Conservation (phyloP, 805 yeast genomes). For the Yarrowia sp. region DNA sequence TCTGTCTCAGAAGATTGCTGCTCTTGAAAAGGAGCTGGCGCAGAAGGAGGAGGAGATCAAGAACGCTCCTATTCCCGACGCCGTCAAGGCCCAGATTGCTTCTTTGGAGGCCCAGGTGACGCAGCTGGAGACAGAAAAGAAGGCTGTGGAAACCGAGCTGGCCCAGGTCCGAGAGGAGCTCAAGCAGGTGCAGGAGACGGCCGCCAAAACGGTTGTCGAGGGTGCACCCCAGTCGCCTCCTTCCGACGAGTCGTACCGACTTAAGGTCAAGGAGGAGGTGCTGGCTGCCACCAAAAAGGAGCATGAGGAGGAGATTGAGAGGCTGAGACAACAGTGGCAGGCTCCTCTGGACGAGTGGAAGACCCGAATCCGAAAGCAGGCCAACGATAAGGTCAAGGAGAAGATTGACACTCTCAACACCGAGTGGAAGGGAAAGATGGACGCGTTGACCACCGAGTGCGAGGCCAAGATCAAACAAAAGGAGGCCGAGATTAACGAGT, state of each 20-base stretch:
- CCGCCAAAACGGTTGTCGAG: not conserved
- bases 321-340: not conserved
- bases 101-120: constrained; percentile 3
- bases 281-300: constrained; percentile 37
- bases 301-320: constrained; percentile 34
- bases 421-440: not conserved
- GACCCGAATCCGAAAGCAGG: not conserved
- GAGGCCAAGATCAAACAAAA: not conserved
- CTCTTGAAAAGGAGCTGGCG: constrained; percentile 30
- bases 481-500: constrained; percentile 22
- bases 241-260: constrained; percentile 28
- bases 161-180: constrained; percentile 29
- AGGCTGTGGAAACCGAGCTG: constrained; percentile 23
- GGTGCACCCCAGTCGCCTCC: constrained; percentile 22
- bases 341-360: not conserved
- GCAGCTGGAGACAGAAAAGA: constrained; percentile 22
- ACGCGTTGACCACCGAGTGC: not conserved
- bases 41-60: constrained; percentile 31
- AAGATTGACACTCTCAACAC: not conserved
- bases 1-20: constrained; percentile 32
- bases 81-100: not conserved
- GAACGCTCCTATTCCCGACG: constrained; percentile 22
- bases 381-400: constrained; percentile 11
- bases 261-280: constrained; percentile 31
- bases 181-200: constrained; percentile 27